phyloP scores from a whole-genome alignment of 768 basidiomycete genomes.

The Calocybe cyanea region DNA sequence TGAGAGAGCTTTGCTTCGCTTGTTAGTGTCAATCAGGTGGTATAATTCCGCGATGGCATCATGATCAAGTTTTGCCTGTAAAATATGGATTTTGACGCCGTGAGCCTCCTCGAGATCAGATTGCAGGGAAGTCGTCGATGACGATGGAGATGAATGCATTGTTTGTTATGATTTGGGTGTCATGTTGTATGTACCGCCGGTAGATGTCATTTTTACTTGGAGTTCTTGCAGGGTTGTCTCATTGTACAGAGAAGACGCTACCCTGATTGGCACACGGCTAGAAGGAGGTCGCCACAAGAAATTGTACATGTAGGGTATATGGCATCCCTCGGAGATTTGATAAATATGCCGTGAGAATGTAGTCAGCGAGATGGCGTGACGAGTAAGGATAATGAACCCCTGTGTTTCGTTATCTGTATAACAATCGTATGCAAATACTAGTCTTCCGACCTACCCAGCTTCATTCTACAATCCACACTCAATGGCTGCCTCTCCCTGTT shows the following conservation, averaged over 20 bases:
- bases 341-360: conserved; percentile 25
- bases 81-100: conserved; percentile 28
- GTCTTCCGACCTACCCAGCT: conserved; percentile 7
- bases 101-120: background rate
- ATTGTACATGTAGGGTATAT: too few species aligned
- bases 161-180: conserved; percentile 1
- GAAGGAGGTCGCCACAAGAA: too few species aligned
- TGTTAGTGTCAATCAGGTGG: conserved; percentile 26
- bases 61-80: conserved; percentile 35
- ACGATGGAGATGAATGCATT: background rate
- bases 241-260: too few species aligned
- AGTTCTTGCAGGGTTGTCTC: too few species aligned
- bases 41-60: conserved; percentile 32
- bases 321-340: conserved; percentile 5
- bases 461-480: conserved; percentile 9
- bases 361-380: conserved; percentile 10
- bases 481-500: conserved; percentile 24
- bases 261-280: too few species aligned
- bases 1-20: conserved; percentile 5
- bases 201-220: background rate
- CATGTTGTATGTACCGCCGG: too few species aligned
- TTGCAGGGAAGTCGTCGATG: background rate
- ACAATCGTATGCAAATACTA: conserved; percentile 4
- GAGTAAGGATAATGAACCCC: background rate
- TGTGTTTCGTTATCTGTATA: conserved; percentile 1